Base-by-base conservation (phyloP, 2,329 filamentous ascomycete genomes). In the Botrytis paeoniae region DNA sequence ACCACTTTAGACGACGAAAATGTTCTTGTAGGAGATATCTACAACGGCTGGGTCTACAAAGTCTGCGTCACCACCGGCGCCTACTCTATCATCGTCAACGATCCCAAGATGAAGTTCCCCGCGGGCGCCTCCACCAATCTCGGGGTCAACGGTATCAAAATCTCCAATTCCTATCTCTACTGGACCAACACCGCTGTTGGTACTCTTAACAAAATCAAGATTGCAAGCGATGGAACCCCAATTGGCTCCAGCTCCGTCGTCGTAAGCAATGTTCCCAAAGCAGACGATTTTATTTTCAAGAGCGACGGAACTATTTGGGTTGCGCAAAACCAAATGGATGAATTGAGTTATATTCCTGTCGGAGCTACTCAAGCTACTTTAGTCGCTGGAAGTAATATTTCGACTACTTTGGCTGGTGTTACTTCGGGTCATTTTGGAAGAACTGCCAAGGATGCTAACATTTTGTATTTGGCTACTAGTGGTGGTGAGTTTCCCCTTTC, bases 61-160 rank as follows among this genome's bases (percentile, higher is more conserved):
- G 43, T 80, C 22, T 74, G 79, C 54, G 75, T 77, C 29, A 45
- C 62, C 14, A 78, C 75, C 2, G 79, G 76, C 14, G 59, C 68
- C 12, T 79, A 80, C 69, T 70, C 64, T n/a, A 73, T 79, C 18
- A 69, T 69, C 20, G 72, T 80, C 69, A 75, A 79, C 69, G 78
- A 80, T 41, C 73, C 75, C 12, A 75, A 73, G 12, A 81, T 78
- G 70, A 71, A 76, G 61, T 29, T 48, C 59, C 22, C 74, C 68
- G 16, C 32, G 18, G 18, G 60, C 54, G 35, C 74, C 39, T 14
- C 68, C 14, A 73, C 76, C 7, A 73, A 73, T n/a, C 73, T 77
- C 14, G 79, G 74, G 4, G 74, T 77, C 45, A 78, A 80, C 43
- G 80, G 80, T 12, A 48, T 81, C 39, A 76, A 80, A 76, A 76